Conservation (phyloP, 2,329 filamentous ascomycete genomes). For the Alternaria burnsii region DNA sequence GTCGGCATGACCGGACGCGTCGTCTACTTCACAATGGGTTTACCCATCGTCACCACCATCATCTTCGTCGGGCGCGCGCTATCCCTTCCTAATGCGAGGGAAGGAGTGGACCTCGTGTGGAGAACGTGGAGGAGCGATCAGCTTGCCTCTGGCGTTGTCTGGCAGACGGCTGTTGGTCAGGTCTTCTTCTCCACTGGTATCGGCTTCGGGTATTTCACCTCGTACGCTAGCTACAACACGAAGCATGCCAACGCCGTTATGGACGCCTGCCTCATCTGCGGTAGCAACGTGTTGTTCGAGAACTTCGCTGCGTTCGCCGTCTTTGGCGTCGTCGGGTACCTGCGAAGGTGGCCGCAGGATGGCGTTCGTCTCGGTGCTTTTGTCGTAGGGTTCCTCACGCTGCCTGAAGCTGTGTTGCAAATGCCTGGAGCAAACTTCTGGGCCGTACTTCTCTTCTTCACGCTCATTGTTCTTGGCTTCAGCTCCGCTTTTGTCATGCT, state of each 20-base stretch:
- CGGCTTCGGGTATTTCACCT: constrained; percentile 65
- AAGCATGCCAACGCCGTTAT: constrained; percentile 67
- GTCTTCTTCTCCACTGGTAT: constrained; percentile 69
- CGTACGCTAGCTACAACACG: constrained; percentile 66
- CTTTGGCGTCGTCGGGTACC: constrained; percentile 65
- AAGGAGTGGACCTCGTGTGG: constrained; percentile 61
- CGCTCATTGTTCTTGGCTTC: constrained; percentile 65
- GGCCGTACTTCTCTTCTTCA: constrained; percentile 67
- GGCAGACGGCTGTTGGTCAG: constrained; percentile 68
- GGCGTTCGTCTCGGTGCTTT: constrained; percentile 63
- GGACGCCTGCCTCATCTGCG: constrained; percentile 65
- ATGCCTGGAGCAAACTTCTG: constrained; percentile 68
- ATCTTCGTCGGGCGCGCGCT: constrained; percentile 64
- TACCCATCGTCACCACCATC: constrained; percentile 66
- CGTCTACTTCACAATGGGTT: constrained; percentile 69
- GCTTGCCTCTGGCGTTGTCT: constrained; percentile 61
- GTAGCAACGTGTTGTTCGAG: constrained; percentile 66
- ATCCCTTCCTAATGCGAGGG: constrained; percentile 63
- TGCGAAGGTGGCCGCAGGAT: constrained; percentile 53
- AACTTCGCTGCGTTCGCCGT: constrained; percentile 61
- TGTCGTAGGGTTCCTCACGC: constrained; percentile 66
- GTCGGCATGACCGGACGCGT: constrained; percentile 66
- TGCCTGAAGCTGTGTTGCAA: constrained; percentile 64
- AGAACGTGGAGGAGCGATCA: constrained; percentile 60
- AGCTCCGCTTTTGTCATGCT: constrained; percentile 68